Base-by-base conservation (phyloP, 208 protist genomes). In the Leishmania tropica region DNA sequence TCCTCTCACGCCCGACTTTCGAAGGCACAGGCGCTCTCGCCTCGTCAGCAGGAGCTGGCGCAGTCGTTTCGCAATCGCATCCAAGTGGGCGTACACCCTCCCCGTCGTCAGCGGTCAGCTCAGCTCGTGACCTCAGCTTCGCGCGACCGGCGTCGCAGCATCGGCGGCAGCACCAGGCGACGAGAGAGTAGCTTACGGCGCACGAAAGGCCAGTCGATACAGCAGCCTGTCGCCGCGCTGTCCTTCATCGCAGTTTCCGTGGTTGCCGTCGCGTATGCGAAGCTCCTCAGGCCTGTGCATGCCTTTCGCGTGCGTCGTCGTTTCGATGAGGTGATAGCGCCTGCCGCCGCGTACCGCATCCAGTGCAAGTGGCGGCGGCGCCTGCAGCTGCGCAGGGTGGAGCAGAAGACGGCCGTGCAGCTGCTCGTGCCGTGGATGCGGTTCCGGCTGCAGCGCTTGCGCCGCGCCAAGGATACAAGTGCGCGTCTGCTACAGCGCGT, bases 401-500 rank as follows among this genome's bases (percentile, higher is more conserved):
- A 68, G 6, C 72, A 81, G 53, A 71, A 58, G 37, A 83, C 70
- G 42, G 88, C 90, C 31, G 75, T 83, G 24, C 75, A 76, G 56
- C 67, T 94, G 28, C 84, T 97, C 31, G 83, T 91, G 73, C 85
- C 87, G 51, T 95, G 93, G 83, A 51, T 93, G 67, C 90, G 86
- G 5, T 73, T 81, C 42, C 81, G 86, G 54, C 76, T 95, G 71
- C 28, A 45, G 37, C 82, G 87, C 19, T 84, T 89, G 84, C 86
- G 79, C 4, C 81, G 74, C n/a, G 78, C 72, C 19, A 92, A 92
- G 73, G 86, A 89, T 71, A 73, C n/a, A 40, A 87, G 85, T 64
- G 92, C 87, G 64, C 81, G 81, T 76, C 80, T 95, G 21, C 82
- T 97, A n/a, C 94, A 95, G 76, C 92, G 91, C 51, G 84, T 95